Percentiles rank a stretch among this genome's conserved stretches.
Evolutionary conservation across 164 flowering plant species (phyloP).

Genomic region (Pachysandra terminalis): DNA sequence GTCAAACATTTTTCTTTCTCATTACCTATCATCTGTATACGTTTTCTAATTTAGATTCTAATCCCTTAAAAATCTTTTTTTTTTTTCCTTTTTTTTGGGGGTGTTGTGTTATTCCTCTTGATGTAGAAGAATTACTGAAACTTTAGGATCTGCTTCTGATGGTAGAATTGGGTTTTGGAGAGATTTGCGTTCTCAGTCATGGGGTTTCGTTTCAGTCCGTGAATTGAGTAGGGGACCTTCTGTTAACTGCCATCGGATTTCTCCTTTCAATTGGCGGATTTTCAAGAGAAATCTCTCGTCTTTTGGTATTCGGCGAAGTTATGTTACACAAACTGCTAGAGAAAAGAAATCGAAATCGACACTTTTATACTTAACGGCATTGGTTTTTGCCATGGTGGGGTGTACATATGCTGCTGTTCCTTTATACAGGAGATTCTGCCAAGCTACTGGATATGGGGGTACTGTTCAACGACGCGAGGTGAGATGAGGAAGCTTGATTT

Average conservation of each 20-base stretch:
- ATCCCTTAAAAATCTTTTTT: neutral
- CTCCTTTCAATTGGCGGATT: constrained; percentile 5
- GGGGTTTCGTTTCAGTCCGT: constrained; percentile 14
- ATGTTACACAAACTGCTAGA: constrained; percentile 35
- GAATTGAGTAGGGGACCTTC: constrained; percentile 6
- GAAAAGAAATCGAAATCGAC: constrained; percentile 59
- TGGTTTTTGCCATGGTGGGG: constrained; percentile 85
- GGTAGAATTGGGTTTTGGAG: neutral
- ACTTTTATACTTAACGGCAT: constrained; percentile 57
- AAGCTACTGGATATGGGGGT: constrained; percentile 95
- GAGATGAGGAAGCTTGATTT: constrained; percentile 7
- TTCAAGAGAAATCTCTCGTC: constrained; percentile 15
- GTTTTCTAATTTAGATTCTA: neutral
- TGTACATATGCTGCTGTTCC: constrained; percentile 88
- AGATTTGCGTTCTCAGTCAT: neutral
- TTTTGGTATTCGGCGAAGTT: constrained; percentile 29
- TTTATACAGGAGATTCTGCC: constrained; percentile 80
- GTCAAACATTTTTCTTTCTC: neutral
- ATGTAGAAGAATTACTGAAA: constrained; percentile 8
- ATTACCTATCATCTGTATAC: neutral
- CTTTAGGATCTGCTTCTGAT: neutral
- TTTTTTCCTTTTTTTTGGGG: neutral
- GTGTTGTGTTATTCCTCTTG: neutral
- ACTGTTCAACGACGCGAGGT: constrained; percentile 91
- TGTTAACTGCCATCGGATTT: neutral